phyloP scores from a whole-genome alignment of 495 filamentous ascomycete genomes.

The Podospora tetraspora region DNA sequence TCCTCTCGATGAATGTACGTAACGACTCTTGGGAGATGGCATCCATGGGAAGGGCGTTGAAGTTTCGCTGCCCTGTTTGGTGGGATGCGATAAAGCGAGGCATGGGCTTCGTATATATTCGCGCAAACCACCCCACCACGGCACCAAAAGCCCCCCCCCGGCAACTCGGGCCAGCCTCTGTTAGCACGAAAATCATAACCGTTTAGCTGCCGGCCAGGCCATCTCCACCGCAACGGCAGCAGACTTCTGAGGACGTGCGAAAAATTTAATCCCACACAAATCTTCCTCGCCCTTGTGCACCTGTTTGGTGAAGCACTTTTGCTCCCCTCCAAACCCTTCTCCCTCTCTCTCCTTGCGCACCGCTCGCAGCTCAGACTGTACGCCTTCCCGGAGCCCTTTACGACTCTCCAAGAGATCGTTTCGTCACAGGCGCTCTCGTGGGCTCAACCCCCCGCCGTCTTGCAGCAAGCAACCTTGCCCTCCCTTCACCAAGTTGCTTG shows the following conservation, averaged over 20 bases:
- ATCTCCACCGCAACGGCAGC: slow-evolving; percentile 30
- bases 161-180: neutral
- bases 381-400: slow-evolving; percentile 13
- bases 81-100: slow-evolving; percentile 14
- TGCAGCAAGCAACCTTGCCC: neutral
- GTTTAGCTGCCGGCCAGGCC: slow-evolving; percentile 23
- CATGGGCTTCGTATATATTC: slow-evolving; percentile 20
- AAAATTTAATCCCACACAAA: slow-evolving; percentile 40
- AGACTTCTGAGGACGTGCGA: slow-evolving; percentile 25
- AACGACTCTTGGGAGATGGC: neutral
- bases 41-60: neutral
- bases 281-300: slow-evolving; percentile 22
- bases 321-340: slow-evolving; percentile 22
- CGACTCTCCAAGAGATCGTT: slow-evolving; percentile 14
- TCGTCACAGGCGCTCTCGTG: slow-evolving; percentile 2
- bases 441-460: neutral
- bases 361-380: slow-evolving; percentile 13
- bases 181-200: slow-evolving; percentile 17
- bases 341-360: slow-evolving; percentile 14
- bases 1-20: neutral
- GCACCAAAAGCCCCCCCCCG: neutral
- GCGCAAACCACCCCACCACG: slow-evolving; percentile 25
- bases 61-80: neutral
- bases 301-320: slow-evolving; percentile 23
- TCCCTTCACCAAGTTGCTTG: slow-evolving; percentile 6